Evolutionary conservation across 495 filamentous ascomycete genomes (phyloP).

Genomic region (Lasiosphaeriaceae sp.): DNA sequence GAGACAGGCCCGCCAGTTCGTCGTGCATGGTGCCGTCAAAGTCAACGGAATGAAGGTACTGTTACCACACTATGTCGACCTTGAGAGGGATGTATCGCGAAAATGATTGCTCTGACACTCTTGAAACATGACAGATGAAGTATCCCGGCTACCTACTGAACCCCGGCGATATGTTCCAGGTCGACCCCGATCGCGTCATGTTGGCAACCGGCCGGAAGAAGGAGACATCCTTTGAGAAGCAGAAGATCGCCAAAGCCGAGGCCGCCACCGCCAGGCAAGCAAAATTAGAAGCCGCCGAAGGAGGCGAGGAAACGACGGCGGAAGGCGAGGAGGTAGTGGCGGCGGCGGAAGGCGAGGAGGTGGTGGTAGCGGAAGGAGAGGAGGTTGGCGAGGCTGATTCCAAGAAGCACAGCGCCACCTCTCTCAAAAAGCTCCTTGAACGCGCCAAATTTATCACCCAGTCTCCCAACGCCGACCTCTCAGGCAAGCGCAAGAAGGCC

Average conservation of each 20-base stretch:
- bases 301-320: constrained; percentile 16
- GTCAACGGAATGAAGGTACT: constrained; percentile 95
- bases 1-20: constrained; percentile 91
- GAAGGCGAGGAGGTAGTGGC: constrained; percentile 17
- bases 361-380: constrained; percentile 19
- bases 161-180: constrained; percentile 96
- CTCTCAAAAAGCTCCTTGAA: constrained; percentile 18
- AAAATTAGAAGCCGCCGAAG: constrained; percentile 20
- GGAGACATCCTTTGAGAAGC: constrained; percentile 12
- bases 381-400: constrained; percentile 18
- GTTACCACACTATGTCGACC: constrained; percentile 1
- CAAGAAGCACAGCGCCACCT: constrained; percentile 22
- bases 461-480: constrained; percentile 8
- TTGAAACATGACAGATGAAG: constrained; percentile 59
- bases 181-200: constrained; percentile 82
- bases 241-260: constrained; percentile 19
- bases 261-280: constrained; percentile 19
- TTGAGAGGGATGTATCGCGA: constrained; percentile 4
- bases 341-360: constrained; percentile 18
- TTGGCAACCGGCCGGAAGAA: constrained; percentile 64
- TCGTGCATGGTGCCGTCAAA: constrained; percentile 85
- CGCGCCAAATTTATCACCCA: constrained; percentile 26
- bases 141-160: constrained; percentile 94
- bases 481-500: constrained; percentile 32
- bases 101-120: background rate